These are phyloP conservation scores for Xylariomycetidae sp. DNA, from an alignment of 2,329 filamentous ascomycete genomes.

Conservation along the genomic window DNA sequence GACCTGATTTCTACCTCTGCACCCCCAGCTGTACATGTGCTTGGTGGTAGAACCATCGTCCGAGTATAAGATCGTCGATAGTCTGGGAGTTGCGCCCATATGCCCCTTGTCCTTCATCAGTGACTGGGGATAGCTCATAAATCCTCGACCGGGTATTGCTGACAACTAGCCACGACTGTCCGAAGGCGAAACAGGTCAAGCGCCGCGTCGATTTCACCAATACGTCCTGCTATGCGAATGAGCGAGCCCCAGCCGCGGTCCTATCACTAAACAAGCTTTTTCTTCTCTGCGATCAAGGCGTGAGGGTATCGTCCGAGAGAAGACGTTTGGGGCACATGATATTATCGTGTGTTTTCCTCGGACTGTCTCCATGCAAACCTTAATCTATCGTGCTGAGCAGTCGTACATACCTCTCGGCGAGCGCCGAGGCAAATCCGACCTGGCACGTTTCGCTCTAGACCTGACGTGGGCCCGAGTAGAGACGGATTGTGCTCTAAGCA, in stretches of 20 bases:
- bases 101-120: too few species aligned
- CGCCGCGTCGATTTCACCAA: constrained; percentile 12
- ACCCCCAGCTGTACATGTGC: too few species aligned
- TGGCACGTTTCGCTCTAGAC: constrained; percentile 52
- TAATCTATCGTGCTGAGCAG: constrained; percentile 39
- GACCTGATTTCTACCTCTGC: too few species aligned
- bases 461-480: constrained; percentile 51
- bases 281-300: constrained; percentile 13
- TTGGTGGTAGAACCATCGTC: too few species aligned
- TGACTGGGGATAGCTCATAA: too few species aligned
- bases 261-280: constrained; percentile 13
- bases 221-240: constrained; percentile 18
- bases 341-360: constrained; percentile 20
- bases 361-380: constrained; percentile 50
- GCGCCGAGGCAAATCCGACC: constrained; percentile 52
- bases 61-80: too few species aligned
- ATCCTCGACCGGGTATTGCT: constrained; percentile 7
- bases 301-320: constrained; percentile 19
- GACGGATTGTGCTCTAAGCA: constrained; percentile 48
- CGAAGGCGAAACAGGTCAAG: constrained; percentile 8
- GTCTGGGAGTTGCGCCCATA: too few species aligned
- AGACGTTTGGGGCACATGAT: constrained; percentile 19
- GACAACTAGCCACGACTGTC: constrained; percentile 12
- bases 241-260: constrained; percentile 9
- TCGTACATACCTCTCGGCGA: constrained; percentile 48